phyloP scores from a whole-genome alignment of 148 eudicot genomes.

The Drosera capensis region DNA sequence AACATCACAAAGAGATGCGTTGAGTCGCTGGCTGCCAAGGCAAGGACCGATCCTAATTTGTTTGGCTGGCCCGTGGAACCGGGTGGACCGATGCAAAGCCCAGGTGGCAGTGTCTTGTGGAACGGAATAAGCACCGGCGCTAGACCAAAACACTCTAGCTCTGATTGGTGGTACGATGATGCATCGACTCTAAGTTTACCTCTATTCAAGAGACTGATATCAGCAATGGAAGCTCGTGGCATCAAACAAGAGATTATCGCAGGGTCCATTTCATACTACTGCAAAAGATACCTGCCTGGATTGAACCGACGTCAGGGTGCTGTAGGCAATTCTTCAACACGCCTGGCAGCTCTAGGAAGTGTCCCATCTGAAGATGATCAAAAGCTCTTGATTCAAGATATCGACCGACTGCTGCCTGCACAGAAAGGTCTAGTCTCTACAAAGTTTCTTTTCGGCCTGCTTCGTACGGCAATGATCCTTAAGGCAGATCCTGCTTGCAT shows the following conservation, averaged over 20 bases:
- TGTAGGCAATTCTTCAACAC: conserved; percentile 27
- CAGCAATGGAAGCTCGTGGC: conserved; percentile 56
- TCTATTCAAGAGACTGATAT: conserved; percentile 52
- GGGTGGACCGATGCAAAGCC: conserved; percentile 87
- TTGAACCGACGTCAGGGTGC: conserved; percentile 40
- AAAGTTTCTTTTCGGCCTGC: conserved; percentile 64
- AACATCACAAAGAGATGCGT: conserved; percentile 56
- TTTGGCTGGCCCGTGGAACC: conserved; percentile 83
- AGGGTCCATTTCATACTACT: conserved; percentile 60
- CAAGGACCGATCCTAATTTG: conserved; percentile 60
- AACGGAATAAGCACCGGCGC: conserved; percentile 97
- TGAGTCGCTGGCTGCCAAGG: conserved; percentile 60
- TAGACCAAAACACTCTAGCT: conserved; percentile 42
- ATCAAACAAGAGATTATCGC: conserved; percentile 54
- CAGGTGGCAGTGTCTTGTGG: conserved; percentile 86
- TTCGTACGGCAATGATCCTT: conserved; percentile 79
- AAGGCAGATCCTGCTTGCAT: conserved; percentile 35
- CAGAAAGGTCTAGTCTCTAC: conserved; percentile 68
- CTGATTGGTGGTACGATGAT: conserved; percentile 98
- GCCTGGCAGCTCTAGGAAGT: conserved; percentile 20
- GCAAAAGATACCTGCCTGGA: conserved; percentile 62
- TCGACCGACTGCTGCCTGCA: conserved; percentile 49
- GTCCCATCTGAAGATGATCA: conserved; percentile 70
- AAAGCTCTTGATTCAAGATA: conserved; percentile 48
- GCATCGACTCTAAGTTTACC: conserved; percentile 49